phyloP scores from a whole-genome alignment of 305 asterid species.

The Fraxinus sp. region DNA sequence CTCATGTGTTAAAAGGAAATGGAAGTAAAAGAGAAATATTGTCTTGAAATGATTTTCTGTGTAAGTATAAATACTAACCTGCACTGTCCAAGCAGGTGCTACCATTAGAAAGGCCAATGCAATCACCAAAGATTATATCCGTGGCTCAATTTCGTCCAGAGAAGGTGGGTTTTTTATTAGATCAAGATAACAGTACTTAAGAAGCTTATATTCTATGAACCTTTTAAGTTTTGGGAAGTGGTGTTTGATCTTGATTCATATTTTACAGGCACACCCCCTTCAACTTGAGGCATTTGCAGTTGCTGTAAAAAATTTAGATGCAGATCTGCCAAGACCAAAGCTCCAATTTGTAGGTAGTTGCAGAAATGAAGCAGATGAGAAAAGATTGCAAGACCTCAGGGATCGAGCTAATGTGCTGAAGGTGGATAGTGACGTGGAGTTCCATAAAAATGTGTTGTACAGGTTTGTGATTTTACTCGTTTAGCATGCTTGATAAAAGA shows the following conservation, averaged over 20 bases:
- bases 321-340: slow-evolving; percentile 65
- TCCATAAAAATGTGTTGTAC: slow-evolving; percentile 79
- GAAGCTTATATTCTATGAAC: slow-evolving; percentile 12
- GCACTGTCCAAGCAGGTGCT: slow-evolving; percentile 41
- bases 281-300: slow-evolving; percentile 93
- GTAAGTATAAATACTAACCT: slow-evolving; percentile 22
- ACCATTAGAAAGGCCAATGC: slow-evolving; percentile 45
- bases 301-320: slow-evolving; percentile 53
- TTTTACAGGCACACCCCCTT: slow-evolving; percentile 69
- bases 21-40: neutral
- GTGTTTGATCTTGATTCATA: slow-evolving; percentile 24
- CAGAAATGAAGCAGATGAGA: slow-evolving; percentile 91
- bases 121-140: slow-evolving; percentile 47
- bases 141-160: slow-evolving; percentile 74
- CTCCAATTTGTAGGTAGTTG: slow-evolving; percentile 96
- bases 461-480: slow-evolving; percentile 45
- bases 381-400: slow-evolving; percentile 71
- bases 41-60: neutral
- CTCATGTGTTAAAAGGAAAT: neutral
- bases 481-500: neutral
- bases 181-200: slow-evolving; percentile 45
- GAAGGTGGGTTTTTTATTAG: slow-evolving; percentile 72
- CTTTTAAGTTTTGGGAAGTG: slow-evolving; percentile 15
- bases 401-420: slow-evolving; percentile 63
- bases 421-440: slow-evolving; percentile 77